phyloP scores from a whole-genome alignment of 148 eudicot species.

The Heliosperma pusillum region DNA sequence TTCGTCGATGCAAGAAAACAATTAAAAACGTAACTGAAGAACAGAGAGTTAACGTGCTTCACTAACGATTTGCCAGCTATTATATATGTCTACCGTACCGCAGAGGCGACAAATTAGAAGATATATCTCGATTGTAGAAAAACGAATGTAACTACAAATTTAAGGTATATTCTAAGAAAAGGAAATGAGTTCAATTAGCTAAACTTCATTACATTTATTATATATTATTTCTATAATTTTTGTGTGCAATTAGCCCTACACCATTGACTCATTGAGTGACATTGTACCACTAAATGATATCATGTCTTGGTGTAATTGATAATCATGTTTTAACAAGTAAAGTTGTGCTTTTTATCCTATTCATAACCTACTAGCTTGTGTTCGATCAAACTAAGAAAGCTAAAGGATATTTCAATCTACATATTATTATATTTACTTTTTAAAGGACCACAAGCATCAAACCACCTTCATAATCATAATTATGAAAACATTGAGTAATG shows the following conservation, averaged over 20 bases:
- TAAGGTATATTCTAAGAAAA: background rate
- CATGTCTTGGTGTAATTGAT: background rate
- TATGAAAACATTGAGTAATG: background rate
- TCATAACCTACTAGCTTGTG: background rate
- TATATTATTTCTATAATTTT: background rate
- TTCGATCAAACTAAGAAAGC: background rate
- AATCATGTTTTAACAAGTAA: background rate
- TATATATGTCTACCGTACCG: too few relatives aligned
- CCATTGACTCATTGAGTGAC: background rate
- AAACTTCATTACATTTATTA: background rate
- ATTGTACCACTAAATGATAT: background rate
- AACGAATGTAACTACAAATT: too few relatives aligned
- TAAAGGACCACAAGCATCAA: background rate
- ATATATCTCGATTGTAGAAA: too few relatives aligned
- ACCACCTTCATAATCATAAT: constrained; percentile 1
- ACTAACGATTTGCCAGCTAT: too few relatives aligned
- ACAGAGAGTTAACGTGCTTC: too few relatives aligned
- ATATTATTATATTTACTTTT: background rate
- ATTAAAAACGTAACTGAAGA: too few relatives aligned
- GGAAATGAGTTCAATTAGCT: background rate
- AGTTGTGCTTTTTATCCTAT: background rate
- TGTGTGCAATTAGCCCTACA: background rate
- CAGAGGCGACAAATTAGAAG: background rate
- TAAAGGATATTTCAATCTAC: background rate
- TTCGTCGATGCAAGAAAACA: too few relatives aligned